Base-by-base conservation (phyloP, 2,329 filamentous ascomycete species). In the Rachicladosporium sp. region DNA sequence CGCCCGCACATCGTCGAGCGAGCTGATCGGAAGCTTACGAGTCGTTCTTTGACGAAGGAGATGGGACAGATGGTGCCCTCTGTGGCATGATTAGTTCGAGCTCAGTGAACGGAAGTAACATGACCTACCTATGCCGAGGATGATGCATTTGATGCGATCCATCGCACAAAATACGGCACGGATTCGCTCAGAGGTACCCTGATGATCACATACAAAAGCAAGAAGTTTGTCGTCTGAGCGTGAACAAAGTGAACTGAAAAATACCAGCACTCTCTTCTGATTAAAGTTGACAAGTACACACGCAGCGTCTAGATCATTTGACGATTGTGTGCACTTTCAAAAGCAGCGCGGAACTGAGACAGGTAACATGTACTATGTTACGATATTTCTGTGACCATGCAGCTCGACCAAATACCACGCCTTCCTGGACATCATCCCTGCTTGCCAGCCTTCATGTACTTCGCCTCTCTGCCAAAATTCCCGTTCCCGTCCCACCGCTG, bases 1-100 rank as follows among this genome's bases (percentile, higher is more conserved):
- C 15, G 15, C 5, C 15, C 15, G 15, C 15, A 19, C 15, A 19
- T 19, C 15, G 15, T 19, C 3, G 15, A 19, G 15, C 15, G 15
- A 19, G 15, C 15, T 19, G 15, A 19, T 19, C 15, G 15, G 15
- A 19, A 19, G 15, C 81, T 74, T 76, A 88, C 83, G 66, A 88
- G 67, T 48, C 83, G 76, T 59, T 87, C 80, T 65, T 84, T 84
- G 62, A 88, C 83, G 62, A 88, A 88, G 51, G 80, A 84, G 58
- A 88, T 86, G 51, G 81, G 80, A 60, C 82, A 87, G 47, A 88
- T 78, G 36, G 83, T 88, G 46, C 83, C 82, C 71, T 88, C 82
- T 88, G 50, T 41, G 45, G 40, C 38, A 30, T 29, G 10, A 13
- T 19, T 3, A 19, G 15, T 41, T 32, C 43, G 36, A 46, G 44